phyloP scores from a whole-genome alignment of 192 early-diverging fungal genomes.

The Backusella tuberculispora region DNA sequence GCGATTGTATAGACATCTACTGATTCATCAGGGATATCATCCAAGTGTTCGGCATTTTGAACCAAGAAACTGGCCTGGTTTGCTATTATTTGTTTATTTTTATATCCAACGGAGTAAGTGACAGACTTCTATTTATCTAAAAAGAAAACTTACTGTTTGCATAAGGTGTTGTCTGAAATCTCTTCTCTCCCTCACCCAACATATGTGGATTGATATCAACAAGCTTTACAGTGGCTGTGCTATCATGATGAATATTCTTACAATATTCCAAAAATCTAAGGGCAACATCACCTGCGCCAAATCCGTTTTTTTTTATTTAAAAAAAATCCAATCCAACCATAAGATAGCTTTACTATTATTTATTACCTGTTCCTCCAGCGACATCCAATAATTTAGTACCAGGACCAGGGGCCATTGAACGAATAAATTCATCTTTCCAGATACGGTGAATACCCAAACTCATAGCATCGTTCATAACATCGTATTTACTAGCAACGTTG shows the following conservation, averaged over 20 bases:
- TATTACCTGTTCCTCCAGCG: conserved; percentile 91
- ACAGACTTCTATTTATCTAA: conserved; percentile 31
- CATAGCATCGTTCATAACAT: conserved; percentile 99
- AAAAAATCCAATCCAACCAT: neutral
- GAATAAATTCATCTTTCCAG: conserved; percentile 97
- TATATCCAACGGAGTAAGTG: conserved; percentile 9
- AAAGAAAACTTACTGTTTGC: conserved; percentile 44
- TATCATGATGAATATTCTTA: conserved; percentile 65
- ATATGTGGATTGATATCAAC: conserved; percentile 98
- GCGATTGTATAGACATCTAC: conserved; percentile 97
- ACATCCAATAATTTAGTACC: conserved; percentile 91
- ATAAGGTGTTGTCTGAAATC: conserved; percentile 64
- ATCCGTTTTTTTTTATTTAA: neutral
- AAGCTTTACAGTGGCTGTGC: conserved; percentile 75
- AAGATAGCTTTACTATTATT: neutral
- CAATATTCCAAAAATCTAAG: conserved; percentile 92
- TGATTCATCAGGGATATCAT: conserved; percentile 70
- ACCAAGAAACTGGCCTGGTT: conserved; percentile 74
- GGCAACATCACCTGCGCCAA: conserved; percentile 81
- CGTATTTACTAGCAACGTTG: conserved; percentile 95
- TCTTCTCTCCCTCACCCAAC: conserved; percentile 84
- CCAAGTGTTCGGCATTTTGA: conserved; percentile 90
- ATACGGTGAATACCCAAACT: conserved; percentile 89
- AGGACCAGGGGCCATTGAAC: conserved; percentile 76
- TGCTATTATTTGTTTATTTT: too few relatives aligned